phyloP scores from a whole-genome alignment of 371 early-diverging fungal genomes.

The Paraphysoderma sedebokerense region DNA sequence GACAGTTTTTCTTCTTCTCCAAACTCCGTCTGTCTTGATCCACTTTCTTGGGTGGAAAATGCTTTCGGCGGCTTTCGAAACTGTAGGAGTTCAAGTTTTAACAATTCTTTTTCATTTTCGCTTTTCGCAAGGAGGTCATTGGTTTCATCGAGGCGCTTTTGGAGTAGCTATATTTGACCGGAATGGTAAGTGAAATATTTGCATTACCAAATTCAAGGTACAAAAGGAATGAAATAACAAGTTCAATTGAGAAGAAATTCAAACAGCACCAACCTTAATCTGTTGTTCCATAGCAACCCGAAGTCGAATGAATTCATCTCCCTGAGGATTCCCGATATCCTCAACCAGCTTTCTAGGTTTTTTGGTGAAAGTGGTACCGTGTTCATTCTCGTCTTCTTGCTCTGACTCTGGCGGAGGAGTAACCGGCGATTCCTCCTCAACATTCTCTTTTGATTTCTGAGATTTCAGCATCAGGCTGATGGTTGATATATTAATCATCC shows the following conservation, averaged over 20 bases:
- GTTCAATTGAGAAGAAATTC: neutral
- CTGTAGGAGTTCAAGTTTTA: slow-evolving; percentile 11
- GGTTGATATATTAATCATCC: neutral
- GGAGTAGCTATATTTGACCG: neutral
- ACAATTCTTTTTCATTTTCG: slow-evolving; percentile 6
- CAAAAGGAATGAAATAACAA: too few relatives aligned
- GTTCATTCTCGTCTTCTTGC: neutral
- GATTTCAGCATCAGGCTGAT: neutral
- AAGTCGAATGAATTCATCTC: slow-evolving; percentile 4
- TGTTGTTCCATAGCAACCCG: slow-evolving; percentile 4
- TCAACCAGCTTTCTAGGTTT: too few relatives aligned
- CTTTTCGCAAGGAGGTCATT: neutral
- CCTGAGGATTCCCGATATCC: neutral
- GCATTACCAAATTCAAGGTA: neutral
- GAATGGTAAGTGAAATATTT: neutral
- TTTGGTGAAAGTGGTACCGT: too few relatives aligned
- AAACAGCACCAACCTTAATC: neutral
- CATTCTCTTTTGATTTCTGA: neutral
- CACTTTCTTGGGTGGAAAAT: slow-evolving; percentile 4
- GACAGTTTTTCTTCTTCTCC: slow-evolving; percentile 4
- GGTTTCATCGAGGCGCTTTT: neutral
- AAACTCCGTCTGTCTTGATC: too few relatives aligned
- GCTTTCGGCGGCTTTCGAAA: neutral
- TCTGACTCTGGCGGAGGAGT: neutral
- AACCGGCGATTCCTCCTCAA: neutral